Percentiles rank a stretch among this genome's conserved stretches.
These are phyloP conservation scores for Hyphopichia wangnamkhiaoensis DNA, from an alignment of 1,139 yeast species.

Conservation along the genomic window DNA sequence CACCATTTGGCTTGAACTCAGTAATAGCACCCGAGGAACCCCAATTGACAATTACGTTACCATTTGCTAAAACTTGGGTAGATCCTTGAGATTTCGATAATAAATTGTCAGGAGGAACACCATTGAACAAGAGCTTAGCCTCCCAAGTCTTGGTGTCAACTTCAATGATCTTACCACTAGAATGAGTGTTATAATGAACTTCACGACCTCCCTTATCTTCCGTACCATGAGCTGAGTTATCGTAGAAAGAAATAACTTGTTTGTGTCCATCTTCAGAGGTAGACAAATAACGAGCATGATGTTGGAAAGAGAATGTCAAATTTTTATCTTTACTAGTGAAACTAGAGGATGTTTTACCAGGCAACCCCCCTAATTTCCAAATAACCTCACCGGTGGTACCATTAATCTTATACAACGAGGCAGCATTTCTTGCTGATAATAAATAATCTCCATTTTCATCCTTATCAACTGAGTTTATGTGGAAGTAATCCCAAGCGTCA, in stretches of 20 bases:
- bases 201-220: slow-evolving; percentile 28
- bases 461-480: slow-evolving; percentile 42
- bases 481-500: slow-evolving; percentile 45
- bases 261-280: slow-evolving; percentile 22
- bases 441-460: slow-evolving; percentile 37
- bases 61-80: slow-evolving; percentile 34
- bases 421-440: slow-evolving; percentile 36
- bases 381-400: slow-evolving; percentile 38
- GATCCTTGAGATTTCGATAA: slow-evolving; percentile 40
- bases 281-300: slow-evolving; percentile 34
- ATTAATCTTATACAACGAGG: slow-evolving; percentile 34
- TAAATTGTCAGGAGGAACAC: slow-evolving; percentile 25
- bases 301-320: slow-evolving; percentile 36
- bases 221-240: slow-evolving; percentile 38
- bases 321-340: slow-evolving; percentile 15
- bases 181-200: slow-evolving; percentile 20
- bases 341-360: slow-evolving; percentile 22
- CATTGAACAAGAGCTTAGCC: slow-evolving; percentile 27
- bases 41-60: slow-evolving; percentile 40
- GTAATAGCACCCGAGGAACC: slow-evolving; percentile 42
- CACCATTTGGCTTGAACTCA: slow-evolving; percentile 28
- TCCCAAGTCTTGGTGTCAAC: slow-evolving; percentile 28
- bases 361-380: slow-evolving; percentile 34
- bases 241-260: slow-evolving; percentile 34
- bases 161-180: slow-evolving; percentile 36